These are phyloP conservation scores for Gnomoniopsis smithogilvyi DNA, from an alignment of 2,329 filamentous ascomycete species.

Conservation along the genomic window DNA sequence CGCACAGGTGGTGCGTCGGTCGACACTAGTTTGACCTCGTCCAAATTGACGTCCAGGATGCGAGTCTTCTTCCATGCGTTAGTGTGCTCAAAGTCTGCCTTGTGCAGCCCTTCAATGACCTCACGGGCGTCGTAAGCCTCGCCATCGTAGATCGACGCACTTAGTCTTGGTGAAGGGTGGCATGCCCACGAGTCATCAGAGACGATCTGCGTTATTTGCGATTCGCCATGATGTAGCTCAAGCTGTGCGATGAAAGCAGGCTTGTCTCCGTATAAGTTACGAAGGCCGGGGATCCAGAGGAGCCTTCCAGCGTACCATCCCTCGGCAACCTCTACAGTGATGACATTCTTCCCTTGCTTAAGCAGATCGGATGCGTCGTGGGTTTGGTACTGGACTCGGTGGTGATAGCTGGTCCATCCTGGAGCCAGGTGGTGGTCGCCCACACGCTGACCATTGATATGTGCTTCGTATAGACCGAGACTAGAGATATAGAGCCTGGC, in stretches of 20 bases:
- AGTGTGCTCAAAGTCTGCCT: neutral
- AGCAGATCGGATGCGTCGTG: slow-evolving; percentile 38
- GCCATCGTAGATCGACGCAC: slow-evolving; percentile 27
- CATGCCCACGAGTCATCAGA: slow-evolving; percentile 30
- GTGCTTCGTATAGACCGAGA: slow-evolving; percentile 34
- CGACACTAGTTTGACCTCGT: slow-evolving; percentile 21
- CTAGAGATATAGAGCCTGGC: slow-evolving; percentile 26
- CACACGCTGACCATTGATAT: slow-evolving; percentile 34
- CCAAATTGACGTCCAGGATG: slow-evolving; percentile 20
- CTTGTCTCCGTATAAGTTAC: slow-evolving; percentile 31
- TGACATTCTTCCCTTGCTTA: slow-evolving; percentile 32
- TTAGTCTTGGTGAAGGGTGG: slow-evolving; percentile 17
- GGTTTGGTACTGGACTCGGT: slow-evolving; percentile 40
- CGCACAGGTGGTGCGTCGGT: slow-evolving; percentile 32
- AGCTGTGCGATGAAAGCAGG: slow-evolving; percentile 29
- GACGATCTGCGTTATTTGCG: slow-evolving; percentile 20
- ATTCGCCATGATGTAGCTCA: slow-evolving; percentile 22
- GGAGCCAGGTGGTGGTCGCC: slow-evolving; percentile 34
- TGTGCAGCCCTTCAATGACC: slow-evolving; percentile 21
- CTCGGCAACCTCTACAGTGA: slow-evolving; percentile 46
- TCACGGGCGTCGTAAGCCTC: slow-evolving; percentile 29
- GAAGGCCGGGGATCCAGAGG: slow-evolving; percentile 24
- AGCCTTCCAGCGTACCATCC: slow-evolving; percentile 49
- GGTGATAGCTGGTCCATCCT: slow-evolving; percentile 42
- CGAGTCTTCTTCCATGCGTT: neutral